Conservation (phyloP, 345 rosid genomes). For the Lepidium africanum region DNA sequence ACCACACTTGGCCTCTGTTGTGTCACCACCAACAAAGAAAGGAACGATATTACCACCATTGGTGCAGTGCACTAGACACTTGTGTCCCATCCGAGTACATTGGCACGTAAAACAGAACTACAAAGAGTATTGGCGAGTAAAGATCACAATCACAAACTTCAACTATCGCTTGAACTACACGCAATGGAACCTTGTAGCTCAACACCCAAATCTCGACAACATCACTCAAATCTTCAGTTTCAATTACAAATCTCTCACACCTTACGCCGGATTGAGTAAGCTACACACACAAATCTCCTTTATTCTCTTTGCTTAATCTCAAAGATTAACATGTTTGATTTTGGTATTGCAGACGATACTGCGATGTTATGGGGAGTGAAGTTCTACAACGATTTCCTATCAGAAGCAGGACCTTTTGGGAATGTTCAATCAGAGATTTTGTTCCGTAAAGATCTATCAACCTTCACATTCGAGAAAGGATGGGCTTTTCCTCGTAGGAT, state of each 20-base stretch:
- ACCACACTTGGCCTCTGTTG: conserved; percentile 64
- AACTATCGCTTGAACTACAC: conserved; percentile 70
- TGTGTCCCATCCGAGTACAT: conserved; percentile 83
- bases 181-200: conserved; percentile 83
- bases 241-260: conserved; percentile 62
- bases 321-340: background rate
- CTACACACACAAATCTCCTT: conserved; percentile 1
- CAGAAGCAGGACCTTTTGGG: conserved; percentile 77
- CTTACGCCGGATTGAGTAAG: conserved; percentile 74
- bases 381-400: conserved; percentile 74
- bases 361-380: conserved; percentile 88
- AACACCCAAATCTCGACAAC: conserved; percentile 81
- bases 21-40: conserved; percentile 37
- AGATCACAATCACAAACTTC: conserved; percentile 81
- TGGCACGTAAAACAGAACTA: conserved; percentile 93
- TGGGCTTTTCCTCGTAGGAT: conserved; percentile 91
- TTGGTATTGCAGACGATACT: conserved; percentile 62
- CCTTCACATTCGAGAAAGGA: conserved; percentile 81
- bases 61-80: conserved; percentile 70
- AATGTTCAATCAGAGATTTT: conserved; percentile 84
- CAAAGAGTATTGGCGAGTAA: conserved; percentile 88
- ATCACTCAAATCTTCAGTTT: conserved; percentile 73
- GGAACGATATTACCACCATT: conserved; percentile 39
- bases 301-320: background rate
- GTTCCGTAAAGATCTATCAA: conserved; percentile 59